Conservation (phyloP, 768 basidiomycete species). For the Pisolithus sp. region DNA sequence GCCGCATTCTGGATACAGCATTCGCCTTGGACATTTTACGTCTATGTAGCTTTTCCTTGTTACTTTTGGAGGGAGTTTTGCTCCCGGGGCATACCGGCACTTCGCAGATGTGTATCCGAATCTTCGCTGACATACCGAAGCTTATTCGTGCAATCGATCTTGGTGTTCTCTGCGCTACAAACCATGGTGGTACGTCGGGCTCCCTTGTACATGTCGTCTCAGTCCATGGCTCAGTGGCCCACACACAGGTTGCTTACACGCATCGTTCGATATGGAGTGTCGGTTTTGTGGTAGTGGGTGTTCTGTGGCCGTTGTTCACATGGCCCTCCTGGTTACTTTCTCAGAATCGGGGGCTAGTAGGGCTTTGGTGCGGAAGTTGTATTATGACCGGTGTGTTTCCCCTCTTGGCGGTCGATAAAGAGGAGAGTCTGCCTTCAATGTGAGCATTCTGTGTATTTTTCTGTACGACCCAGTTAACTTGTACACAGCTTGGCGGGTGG, state of each 20-base stretch:
- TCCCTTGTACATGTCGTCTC: background rate
- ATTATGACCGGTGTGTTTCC: constrained; percentile 61
- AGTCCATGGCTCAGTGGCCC: background rate
- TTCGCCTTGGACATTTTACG: constrained; percentile 66
- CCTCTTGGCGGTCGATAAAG: constrained; percentile 63
- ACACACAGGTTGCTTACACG: constrained; percentile 57
- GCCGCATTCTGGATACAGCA: constrained; percentile 52
- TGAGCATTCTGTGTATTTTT: constrained; percentile 27
- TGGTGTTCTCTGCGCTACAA: constrained; percentile 43
- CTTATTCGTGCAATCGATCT: constrained; percentile 19
- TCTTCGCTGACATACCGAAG: constrained; percentile 19
- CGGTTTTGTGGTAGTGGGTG: constrained; percentile 55
- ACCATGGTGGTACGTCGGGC: constrained; percentile 57
- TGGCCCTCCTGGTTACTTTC: constrained; percentile 36
- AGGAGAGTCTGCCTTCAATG: constrained; percentile 57
- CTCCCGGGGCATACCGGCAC: constrained; percentile 16
- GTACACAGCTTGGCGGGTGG: constrained; percentile 43
- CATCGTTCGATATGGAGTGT: constrained; percentile 66
- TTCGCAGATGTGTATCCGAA: constrained; percentile 8
- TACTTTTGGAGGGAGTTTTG: constrained; percentile 68
- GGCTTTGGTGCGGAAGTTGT: constrained; percentile 46
- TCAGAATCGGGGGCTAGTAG: constrained; percentile 21
- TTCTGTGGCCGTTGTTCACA: constrained; percentile 56
- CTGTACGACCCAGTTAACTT: constrained; percentile 7
- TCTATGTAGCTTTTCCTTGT: constrained; percentile 69